phyloP scores from a whole-genome alignment of 495 filamentous ascomycete genomes.

The Arthonia radiata region DNA sequence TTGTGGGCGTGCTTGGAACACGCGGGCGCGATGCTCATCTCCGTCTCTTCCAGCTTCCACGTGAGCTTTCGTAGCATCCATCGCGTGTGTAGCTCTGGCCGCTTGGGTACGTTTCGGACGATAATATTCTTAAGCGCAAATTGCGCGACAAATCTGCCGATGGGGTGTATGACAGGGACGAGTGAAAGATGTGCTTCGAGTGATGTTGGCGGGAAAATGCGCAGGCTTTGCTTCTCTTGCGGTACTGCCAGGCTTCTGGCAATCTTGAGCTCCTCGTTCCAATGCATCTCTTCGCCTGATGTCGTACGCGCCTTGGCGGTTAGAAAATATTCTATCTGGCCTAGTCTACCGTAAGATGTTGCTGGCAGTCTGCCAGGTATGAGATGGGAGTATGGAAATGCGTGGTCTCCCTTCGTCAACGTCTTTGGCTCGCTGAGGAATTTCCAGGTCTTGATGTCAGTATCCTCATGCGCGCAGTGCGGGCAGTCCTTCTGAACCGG shows the following conservation, averaged over 20 bases:
- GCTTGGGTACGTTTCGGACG: slow-evolving; percentile 28
- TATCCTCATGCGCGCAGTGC: slow-evolving; percentile 43
- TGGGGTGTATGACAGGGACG: slow-evolving; percentile 63
- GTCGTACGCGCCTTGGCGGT: slow-evolving; percentile 37
- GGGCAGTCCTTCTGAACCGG: slow-evolving; percentile 55
- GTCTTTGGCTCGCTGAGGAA: slow-evolving; percentile 43
- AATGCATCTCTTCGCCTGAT: slow-evolving; percentile 36
- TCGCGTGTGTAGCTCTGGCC: slow-evolving; percentile 34
- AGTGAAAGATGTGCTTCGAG: slow-evolving; percentile 62
- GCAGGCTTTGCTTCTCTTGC: slow-evolving; percentile 48
- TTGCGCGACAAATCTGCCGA: slow-evolving; percentile 54
- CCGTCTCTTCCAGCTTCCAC: slow-evolving; percentile 78
- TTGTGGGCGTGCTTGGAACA: slow-evolving; percentile 57
- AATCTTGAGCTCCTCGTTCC: slow-evolving; percentile 38
- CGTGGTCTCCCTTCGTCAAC: slow-evolving; percentile 39
- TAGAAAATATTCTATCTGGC: slow-evolving; percentile 55
- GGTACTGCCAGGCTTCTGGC: slow-evolving; percentile 55
- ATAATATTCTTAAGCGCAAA: slow-evolving; percentile 62
- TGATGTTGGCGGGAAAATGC: slow-evolving; percentile 90
- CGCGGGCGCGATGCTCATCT: slow-evolving; percentile 54
- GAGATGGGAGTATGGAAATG: slow-evolving; percentile 79
- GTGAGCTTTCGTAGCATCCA: slow-evolving; percentile 78
- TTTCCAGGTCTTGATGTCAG: slow-evolving; percentile 52
- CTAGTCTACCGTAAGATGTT: slow-evolving; percentile 46
- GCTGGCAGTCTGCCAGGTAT: slow-evolving; percentile 71